Conservation (phyloP, 2,329 filamentous ascomycete species). For the Mollisia scopiformis region DNA sequence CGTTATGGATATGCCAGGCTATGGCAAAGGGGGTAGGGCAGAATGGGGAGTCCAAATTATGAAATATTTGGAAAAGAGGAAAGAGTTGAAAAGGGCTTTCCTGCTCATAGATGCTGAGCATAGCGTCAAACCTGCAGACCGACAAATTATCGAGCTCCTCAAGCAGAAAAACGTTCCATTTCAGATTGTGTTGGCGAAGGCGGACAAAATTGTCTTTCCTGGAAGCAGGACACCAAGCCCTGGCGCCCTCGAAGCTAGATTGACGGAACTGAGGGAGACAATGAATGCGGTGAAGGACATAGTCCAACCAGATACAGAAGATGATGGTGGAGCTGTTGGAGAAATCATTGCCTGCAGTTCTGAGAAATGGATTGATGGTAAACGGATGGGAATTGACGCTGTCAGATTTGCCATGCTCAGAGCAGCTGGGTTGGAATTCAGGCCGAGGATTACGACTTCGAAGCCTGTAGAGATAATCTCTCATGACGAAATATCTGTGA, state of each 20-base stretch:
- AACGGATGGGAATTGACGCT: constrained; percentile 61
- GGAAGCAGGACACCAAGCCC: constrained; percentile 36
- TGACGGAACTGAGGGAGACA: constrained; percentile 41
- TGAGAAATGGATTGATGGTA: constrained; percentile 48
- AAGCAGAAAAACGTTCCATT: constrained; percentile 59
- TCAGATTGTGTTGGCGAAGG: constrained; percentile 69
- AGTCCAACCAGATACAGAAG: constrained; percentile 45
- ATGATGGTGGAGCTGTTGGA: constrained; percentile 48
- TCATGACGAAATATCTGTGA: constrained; percentile 30
- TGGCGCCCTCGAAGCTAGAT: constrained; percentile 36
- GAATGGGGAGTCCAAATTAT: constrained; percentile 70
- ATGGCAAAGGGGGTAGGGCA: constrained; percentile 62
- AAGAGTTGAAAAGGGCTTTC: constrained; percentile 62
- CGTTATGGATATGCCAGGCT: constrained; percentile 73
- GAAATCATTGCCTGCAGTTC: constrained; percentile 64
- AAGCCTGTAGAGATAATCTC: constrained; percentile 35
- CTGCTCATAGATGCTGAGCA: constrained; percentile 66
- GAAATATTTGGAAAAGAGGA: constrained; percentile 64
- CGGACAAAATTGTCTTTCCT: constrained; percentile 56
- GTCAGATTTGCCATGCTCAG: constrained; percentile 66
- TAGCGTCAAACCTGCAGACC: constrained; percentile 64
- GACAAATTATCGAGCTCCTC: constrained; percentile 58
- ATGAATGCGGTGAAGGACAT: constrained; percentile 43
- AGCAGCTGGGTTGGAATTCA: constrained; percentile 58
- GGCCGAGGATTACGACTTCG: constrained; percentile 42